These are phyloP conservation scores for Aureoboletus auriporus DNA, from an alignment of 768 basidiomycete genomes.

Conservation along the genomic window DNA sequence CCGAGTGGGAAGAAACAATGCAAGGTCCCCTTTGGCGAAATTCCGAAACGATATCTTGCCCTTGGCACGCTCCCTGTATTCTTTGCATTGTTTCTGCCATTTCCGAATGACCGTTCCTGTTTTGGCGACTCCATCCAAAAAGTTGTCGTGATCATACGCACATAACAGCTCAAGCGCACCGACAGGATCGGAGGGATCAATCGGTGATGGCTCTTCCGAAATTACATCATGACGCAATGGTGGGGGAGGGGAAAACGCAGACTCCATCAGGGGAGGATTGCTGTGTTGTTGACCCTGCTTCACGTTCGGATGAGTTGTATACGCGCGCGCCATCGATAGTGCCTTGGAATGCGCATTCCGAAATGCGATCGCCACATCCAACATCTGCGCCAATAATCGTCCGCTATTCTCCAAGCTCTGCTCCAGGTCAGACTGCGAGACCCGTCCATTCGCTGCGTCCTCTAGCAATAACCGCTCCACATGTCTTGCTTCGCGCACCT, in stretches of 20 bases:
- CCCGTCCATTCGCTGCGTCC: slow-evolving; percentile 65
- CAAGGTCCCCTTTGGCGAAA: slow-evolving; percentile 92
- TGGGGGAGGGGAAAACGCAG: slow-evolving; percentile 42
- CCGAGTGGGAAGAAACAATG: slow-evolving; percentile 91
- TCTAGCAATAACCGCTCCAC: slow-evolving; percentile 68
- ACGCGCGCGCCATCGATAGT: slow-evolving; percentile 54
- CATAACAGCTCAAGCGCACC: slow-evolving; percentile 66
- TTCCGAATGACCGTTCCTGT: slow-evolving; percentile 86
- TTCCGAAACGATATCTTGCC: slow-evolving; percentile 96
- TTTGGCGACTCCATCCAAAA: slow-evolving; percentile 78
- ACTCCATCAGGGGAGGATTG: slow-evolving; percentile 41
- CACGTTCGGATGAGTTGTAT: slow-evolving; percentile 48
- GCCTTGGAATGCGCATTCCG: slow-evolving; percentile 75
- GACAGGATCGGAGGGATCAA: slow-evolving; percentile 74
- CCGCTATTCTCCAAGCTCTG: slow-evolving; percentile 60
- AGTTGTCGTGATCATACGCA: slow-evolving; percentile 79
- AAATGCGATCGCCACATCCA: slow-evolving; percentile 77
- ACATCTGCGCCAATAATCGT: slow-evolving; percentile 74
- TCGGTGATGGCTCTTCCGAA: slow-evolving; percentile 61
- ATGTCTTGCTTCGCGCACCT: slow-evolving; percentile 62
- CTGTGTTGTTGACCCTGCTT: slow-evolving; percentile 35
- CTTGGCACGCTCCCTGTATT: slow-evolving; percentile 91
- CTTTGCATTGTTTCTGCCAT: slow-evolving; percentile 97
- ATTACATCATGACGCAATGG: slow-evolving; percentile 49
- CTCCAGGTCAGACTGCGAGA: slow-evolving; percentile 65